Evolutionary conservation across 768 basidiomycete species (phyloP).

Genomic region (Galerina marginata): DNA sequence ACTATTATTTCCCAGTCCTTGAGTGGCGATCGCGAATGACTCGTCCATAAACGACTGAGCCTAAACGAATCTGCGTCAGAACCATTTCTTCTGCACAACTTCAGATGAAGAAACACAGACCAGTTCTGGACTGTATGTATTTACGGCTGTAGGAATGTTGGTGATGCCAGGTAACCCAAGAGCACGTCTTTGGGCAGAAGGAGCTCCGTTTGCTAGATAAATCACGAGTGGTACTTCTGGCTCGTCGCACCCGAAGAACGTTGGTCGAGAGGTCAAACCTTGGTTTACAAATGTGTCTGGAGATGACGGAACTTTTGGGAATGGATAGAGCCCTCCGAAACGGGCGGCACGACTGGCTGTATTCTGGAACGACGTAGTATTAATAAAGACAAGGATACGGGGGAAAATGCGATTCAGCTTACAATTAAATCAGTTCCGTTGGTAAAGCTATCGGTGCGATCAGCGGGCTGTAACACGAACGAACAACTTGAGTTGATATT

Average conservation of each 20-base stretch:
- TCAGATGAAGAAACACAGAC: not conserved
- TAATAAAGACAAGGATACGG: not conserved
- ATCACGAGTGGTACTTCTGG: slow-evolving; percentile 11
- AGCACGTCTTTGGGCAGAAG: slow-evolving; percentile 8
- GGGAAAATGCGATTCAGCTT: not conserved
- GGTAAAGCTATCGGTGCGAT: slow-evolving; percentile 3
- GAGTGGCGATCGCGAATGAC: slow-evolving; percentile 13
- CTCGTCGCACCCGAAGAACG: slow-evolving; percentile 12
- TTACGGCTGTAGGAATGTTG: slow-evolving; percentile 2
- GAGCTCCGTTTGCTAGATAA: slow-evolving; percentile 12
- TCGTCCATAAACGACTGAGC: slow-evolving; percentile 17
- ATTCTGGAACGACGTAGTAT: not conserved
- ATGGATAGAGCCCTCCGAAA: slow-evolving; percentile 10
- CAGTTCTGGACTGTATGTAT: slow-evolving; percentile 1
- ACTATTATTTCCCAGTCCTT: slow-evolving; percentile 8
- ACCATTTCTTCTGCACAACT: too few relatives aligned
- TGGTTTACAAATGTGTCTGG: slow-evolving; percentile 9
- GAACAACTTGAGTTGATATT: not conserved
- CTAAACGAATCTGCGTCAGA: not conserved
- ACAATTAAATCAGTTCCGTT: slow-evolving; percentile 16
- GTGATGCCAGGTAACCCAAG: slow-evolving; percentile 11
- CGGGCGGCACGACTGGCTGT: slow-evolving; percentile 7
- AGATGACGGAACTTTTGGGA: slow-evolving; percentile 11
- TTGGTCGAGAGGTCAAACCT: slow-evolving; percentile 6
- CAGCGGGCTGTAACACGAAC: not conserved